These are phyloP conservation scores for Colletotrichum abscissum DNA, from an alignment of 2,329 filamentous ascomycete species.

Conservation along the genomic window DNA sequence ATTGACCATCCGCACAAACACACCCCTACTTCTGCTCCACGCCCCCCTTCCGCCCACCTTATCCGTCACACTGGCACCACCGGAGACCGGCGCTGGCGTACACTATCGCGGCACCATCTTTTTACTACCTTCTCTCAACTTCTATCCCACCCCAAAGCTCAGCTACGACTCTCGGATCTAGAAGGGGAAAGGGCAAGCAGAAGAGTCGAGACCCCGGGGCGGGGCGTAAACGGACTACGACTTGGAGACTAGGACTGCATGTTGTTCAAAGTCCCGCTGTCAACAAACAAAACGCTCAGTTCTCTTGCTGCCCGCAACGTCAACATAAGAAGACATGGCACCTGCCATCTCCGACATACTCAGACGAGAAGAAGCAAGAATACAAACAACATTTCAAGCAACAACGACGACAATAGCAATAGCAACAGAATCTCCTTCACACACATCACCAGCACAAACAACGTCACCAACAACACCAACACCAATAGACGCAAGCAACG, in stretches of 20 bases:
- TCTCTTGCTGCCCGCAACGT: conserved; percentile 4
- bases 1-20: neutral
- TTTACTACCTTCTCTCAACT: neutral
- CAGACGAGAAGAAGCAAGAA: neutral
- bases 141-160: neutral
- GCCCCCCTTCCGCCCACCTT: neutral
- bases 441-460: neutral
- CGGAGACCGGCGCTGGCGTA: conserved; percentile 20
- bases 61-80: conserved; percentile 10
- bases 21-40: neutral
- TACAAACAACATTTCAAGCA: neutral
- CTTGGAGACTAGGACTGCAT: neutral
- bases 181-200: neutral
- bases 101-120: conserved; percentile 19
- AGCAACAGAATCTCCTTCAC: neutral
- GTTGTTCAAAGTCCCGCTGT: conserved; percentile 17
- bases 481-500: neutral
- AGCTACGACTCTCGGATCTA: neutral
- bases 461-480: neutral
- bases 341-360: conserved; percentile 7
- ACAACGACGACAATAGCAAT: neutral
- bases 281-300: conserved; percentile 6
- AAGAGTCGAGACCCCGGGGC: neutral
- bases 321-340: conserved; percentile 33
- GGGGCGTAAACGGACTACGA: neutral